Conservation (phyloP, 2,329 filamentous ascomycete species). For the Periconia sp. region DNA sequence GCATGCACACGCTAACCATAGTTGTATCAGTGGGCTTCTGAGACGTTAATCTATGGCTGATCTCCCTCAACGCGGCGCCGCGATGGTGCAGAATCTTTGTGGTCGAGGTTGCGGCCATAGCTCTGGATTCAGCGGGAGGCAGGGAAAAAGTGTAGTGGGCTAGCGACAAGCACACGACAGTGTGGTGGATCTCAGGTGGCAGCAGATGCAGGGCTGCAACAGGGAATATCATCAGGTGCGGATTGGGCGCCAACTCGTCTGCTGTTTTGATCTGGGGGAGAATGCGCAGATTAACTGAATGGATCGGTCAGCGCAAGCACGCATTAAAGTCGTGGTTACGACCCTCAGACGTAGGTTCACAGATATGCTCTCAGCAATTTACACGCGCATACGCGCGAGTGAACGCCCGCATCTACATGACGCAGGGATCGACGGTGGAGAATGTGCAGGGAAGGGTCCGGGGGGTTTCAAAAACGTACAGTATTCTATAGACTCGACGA, state of each 20-base stretch:
- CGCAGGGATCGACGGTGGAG: background rate
- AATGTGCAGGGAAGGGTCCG: background rate
- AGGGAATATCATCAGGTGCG: conserved; percentile 29
- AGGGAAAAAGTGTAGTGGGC: conserved; percentile 26
- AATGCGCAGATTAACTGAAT: conserved; percentile 27
- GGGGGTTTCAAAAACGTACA: conserved; percentile 17
- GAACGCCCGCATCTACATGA: too few species aligned
- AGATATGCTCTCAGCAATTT: background rate
- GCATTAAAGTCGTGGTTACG: conserved; percentile 3
- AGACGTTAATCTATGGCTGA: conserved; percentile 24
- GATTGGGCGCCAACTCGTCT: conserved; percentile 26
- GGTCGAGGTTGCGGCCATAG: conserved; percentile 10
- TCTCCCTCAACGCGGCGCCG: conserved; percentile 27
- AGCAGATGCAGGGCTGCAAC: conserved; percentile 26
- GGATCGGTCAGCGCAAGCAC: background rate
- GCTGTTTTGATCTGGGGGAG: conserved; percentile 19
- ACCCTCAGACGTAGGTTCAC: background rate
- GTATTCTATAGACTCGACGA: conserved; percentile 35
- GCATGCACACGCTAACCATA: conserved; percentile 30
- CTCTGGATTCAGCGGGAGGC: conserved; percentile 12
- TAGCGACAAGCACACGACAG: conserved; percentile 26
- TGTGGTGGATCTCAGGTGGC: conserved; percentile 32
- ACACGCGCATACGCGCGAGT: too few species aligned
- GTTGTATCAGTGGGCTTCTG: conserved; percentile 26
- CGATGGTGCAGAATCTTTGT: conserved; percentile 32